Evolutionary conservation across 768 basidiomycete species (phyloP), one percentile per base, ranked within the genome.

Genomic region (Saitozyma sp.): DNA sequence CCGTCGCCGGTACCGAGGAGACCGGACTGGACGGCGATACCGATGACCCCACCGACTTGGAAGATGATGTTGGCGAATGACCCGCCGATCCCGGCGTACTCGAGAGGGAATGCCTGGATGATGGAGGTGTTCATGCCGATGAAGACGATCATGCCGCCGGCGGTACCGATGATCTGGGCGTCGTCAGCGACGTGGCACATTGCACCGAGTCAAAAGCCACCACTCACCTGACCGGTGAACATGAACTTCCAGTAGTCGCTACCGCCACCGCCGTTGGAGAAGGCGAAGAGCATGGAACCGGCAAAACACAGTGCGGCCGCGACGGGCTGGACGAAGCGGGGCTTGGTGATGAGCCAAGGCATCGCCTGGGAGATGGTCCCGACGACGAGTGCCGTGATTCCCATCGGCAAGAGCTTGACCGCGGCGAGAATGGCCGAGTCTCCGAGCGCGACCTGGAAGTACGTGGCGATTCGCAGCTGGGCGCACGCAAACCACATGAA

Each of bases 401-500:
- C 75, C 75, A 76, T 76, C 7, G 75, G 75, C 1, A 76, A 58
- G 3, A 76, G 63, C 41, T 70, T 71, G 59, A 69, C 75, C 9
- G 75, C 75, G 39, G 75, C 59, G 48, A 74, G 65, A 52, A 76
- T 76, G 29, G 75, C 62, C 5, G 72, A 71, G 52, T 76, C 56
- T 17, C 58, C 56, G 7, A 70, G 55, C 14, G 66, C 72, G 39
- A 58, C 59, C 52, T 76, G 75, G 67, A 73, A 76, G 56, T 68
- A 76, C 20, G 75, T 76, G 43, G 75, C 75, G 50, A 74, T 61
- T 50, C 75, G 66, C 17, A 76, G 70, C 59, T 76, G 75, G 41
- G 63, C 66, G 51, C 63, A 65, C 9, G 75, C 75, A 61, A 76
- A 66, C 76, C 76, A 75, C 66, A 71, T 65, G 68, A 75, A 77